phyloP scores from a whole-genome alignment of 345 rosid genomes.

The Camelina sativa region DNA sequence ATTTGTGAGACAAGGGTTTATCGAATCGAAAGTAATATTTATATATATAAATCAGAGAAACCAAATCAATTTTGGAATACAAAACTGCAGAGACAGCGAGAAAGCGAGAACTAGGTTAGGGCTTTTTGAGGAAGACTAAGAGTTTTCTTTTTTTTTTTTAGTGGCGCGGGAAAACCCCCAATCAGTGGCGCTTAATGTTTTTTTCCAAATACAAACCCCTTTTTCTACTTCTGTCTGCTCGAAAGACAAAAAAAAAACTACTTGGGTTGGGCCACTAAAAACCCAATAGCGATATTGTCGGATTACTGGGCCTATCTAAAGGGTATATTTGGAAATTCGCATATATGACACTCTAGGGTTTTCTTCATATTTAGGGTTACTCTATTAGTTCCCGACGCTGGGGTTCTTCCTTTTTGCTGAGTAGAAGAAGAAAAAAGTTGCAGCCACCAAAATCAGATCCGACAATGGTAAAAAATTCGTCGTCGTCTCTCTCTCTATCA shows the following conservation, averaged over 20 bases:
- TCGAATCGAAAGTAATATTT: not conserved
- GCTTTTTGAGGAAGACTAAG: slow-evolving; percentile 15
- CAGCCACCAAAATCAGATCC: slow-evolving; percentile 34
- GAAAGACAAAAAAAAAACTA: not conserved
- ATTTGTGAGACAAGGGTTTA: not conserved
- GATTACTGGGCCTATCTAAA: slow-evolving; percentile 24
- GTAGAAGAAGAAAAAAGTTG: slow-evolving; percentile 6
- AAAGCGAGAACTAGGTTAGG: slow-evolving; percentile 21
- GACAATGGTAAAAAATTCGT: slow-evolving; percentile 34
- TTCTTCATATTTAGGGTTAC: slow-evolving; percentile 15
- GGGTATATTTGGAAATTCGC: slow-evolving; percentile 17
- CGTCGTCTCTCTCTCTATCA: not conserved
- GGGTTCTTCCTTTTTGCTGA: not conserved
- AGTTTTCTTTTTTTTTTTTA: not conserved
- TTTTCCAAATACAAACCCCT: not conserved
- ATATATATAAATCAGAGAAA: not conserved
- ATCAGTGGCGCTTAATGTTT: slow-evolving; percentile 27
- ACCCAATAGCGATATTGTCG: not conserved
- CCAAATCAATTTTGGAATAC: not conserved
- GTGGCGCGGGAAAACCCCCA: slow-evolving; percentile 33
- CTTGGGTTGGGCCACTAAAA: slow-evolving; percentile 30
- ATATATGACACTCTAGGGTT: slow-evolving; percentile 25
- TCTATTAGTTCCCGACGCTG: slow-evolving; percentile 2
- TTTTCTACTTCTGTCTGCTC: not conserved
- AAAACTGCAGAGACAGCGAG: not conserved